Conservation (phyloP, 2,329 filamentous ascomycete species). For the Fusarium longipes region DNA sequence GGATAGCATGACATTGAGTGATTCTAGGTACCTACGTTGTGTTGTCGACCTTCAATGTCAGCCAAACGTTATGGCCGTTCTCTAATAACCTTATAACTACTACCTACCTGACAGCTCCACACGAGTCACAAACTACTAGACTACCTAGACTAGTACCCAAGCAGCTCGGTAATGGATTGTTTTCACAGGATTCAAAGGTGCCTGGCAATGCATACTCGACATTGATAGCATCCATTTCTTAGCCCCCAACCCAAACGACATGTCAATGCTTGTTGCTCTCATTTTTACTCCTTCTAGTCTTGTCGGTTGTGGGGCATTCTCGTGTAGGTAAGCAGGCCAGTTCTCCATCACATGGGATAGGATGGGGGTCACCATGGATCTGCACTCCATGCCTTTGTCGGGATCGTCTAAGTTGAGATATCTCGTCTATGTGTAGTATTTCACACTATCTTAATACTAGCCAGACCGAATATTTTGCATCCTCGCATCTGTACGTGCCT, state of each 20-base stretch:
- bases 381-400: constrained; percentile 19
- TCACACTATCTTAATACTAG: neutral
- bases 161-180: neutral
- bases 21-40: neutral
- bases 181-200: constrained; percentile 11
- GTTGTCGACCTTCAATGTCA: neutral
- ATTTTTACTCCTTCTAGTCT: constrained; percentile 15
- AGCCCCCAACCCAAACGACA: neutral
- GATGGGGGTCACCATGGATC: constrained; percentile 24
- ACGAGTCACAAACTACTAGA: neutral
- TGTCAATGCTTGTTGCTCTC: neutral
- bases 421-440: neutral
- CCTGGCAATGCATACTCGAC: constrained; percentile 6
- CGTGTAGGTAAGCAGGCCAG: constrained; percentile 14
- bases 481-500: neutral
- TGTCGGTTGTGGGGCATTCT: constrained; percentile 18
- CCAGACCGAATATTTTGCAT: neutral
- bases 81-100: neutral
- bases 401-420: constrained; percentile 8
- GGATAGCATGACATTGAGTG: neutral
- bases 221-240: constrained; percentile 1
- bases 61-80: too few species aligned
- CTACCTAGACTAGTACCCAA: too few species aligned
- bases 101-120: neutral
- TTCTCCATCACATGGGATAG: constrained; percentile 27